Percentiles rank a stretch among this genome's conserved stretches.
Conservation (phyloP, 495 filamentous ascomycete species). For the Podospora australis region DNA sequence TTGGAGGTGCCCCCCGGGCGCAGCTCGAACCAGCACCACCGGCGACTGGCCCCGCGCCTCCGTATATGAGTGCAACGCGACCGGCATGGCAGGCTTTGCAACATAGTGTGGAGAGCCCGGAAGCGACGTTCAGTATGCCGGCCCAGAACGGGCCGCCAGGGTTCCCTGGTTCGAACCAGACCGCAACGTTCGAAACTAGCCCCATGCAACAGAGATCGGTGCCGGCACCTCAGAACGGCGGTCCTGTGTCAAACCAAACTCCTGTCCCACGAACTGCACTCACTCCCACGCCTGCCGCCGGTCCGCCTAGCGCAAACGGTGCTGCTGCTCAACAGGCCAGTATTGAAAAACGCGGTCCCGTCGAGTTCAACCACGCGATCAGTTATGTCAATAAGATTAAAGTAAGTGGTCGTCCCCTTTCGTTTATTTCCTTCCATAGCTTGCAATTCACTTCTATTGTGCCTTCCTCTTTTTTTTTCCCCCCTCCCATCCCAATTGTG, state of each 20-base stretch:
- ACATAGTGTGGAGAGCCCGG: constrained; percentile 50
- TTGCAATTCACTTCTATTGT: constrained; percentile 11
- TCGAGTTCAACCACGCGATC: constrained; percentile 99
- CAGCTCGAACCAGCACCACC: constrained; percentile 37
- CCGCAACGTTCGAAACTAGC: constrained; percentile 43
- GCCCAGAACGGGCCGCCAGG: constrained; percentile 38
- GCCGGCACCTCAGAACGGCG: constrained; percentile 63
- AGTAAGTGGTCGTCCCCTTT: constrained; percentile 41
- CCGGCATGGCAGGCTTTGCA: constrained; percentile 46
- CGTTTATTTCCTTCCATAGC: not conserved
- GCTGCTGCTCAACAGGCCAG: constrained; percentile 46
- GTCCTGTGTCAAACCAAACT: constrained; percentile 28
- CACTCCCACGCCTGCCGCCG: constrained; percentile 44
- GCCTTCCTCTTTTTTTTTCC: constrained; percentile 1
- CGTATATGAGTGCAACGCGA: constrained; percentile 27
- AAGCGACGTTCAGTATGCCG: constrained; percentile 47
- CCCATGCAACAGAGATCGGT: constrained; percentile 77
- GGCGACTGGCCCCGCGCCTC: constrained; percentile 25
- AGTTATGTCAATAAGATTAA: constrained; percentile 99
- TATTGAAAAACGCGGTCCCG: constrained; percentile 81
- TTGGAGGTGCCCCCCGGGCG: constrained; percentile 38
- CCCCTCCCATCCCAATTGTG: constrained; percentile 6
- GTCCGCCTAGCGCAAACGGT: constrained; percentile 35
- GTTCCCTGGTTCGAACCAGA: constrained; percentile 40
- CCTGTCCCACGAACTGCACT: constrained; percentile 40